Conservation (phyloP, 2,329 filamentous ascomycete genomes). For the Penicillium capsulatum region DNA sequence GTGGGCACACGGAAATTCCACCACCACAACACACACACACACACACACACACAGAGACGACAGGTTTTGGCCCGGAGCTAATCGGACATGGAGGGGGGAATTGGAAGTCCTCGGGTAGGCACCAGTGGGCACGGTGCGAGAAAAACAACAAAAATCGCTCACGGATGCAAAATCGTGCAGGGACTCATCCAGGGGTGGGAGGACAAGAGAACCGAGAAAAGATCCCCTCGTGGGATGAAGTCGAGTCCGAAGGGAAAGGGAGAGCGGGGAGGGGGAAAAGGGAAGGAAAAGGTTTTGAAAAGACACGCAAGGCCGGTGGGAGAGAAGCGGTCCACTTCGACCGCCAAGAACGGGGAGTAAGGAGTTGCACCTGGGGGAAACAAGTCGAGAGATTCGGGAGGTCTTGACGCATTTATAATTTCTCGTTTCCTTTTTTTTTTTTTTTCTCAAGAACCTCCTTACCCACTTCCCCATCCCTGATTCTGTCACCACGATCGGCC, state of each 20-base stretch:
- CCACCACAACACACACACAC: constrained; percentile 23
- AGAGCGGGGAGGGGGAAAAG: constrained; percentile 5
- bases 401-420: background rate
- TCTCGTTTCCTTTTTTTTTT: too few relatives aligned
- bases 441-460: too few relatives aligned
- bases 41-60: constrained; percentile 8
- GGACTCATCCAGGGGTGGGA: constrained; percentile 15
- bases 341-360: constrained; percentile 21
- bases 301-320: constrained; percentile 18
- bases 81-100: constrained; percentile 31
- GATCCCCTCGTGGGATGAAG: background rate
- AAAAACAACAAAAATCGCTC: constrained; percentile 16
- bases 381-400: background rate
- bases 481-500: too few relatives aligned
- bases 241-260: constrained; percentile 1
- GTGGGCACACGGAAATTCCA: constrained; percentile 28
- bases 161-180: constrained; percentile 20
- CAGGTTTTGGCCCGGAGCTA: constrained; percentile 24
- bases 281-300: constrained; percentile 14
- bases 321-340: constrained; percentile 16
- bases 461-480: too few relatives aligned
- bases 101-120: constrained; percentile 4
- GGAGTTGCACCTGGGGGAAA: constrained; percentile 6
- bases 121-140: constrained; percentile 4
- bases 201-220: constrained; percentile 1